These are phyloP conservation scores for Mycena albidolilacea DNA, from an alignment of 768 basidiomycete genomes.

Conservation along the genomic window DNA sequence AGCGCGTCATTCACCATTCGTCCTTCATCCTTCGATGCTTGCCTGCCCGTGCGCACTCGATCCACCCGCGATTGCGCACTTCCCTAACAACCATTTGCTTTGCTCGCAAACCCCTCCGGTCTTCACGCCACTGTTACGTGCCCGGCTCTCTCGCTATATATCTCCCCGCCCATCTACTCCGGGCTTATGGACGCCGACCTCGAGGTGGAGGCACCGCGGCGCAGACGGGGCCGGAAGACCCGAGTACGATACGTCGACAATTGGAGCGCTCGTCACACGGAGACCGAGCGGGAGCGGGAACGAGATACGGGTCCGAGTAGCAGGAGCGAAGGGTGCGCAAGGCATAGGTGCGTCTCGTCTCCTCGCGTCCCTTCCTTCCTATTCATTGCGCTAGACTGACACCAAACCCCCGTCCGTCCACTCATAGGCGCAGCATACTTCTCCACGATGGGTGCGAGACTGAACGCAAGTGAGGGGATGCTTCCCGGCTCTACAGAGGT, in stretches of 20 bases:
- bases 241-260: too few relatives aligned
- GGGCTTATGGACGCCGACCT: too few relatives aligned
- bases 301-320: neutral
- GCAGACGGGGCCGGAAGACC: too few relatives aligned
- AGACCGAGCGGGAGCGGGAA: neutral
- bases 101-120: too few relatives aligned
- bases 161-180: too few relatives aligned
- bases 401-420: neutral
- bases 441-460: slow-evolving; percentile 73
- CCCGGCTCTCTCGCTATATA: too few relatives aligned
- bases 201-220: too few relatives aligned
- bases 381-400: neutral
- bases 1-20: neutral
- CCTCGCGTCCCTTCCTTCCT: neutral
- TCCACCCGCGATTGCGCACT: too few relatives aligned
- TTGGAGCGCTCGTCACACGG: too few relatives aligned
- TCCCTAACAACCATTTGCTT: neutral
- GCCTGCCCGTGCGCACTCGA: neutral
- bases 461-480: slow-evolving; percentile 99
- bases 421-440: neutral
- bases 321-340: neutral
- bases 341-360: neutral
- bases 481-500: slow-evolving; percentile 99
- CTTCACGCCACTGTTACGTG: too few relatives aligned
- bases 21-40: neutral